Conservation (phyloP, 106 monocot species). For the Apostasia shenzhenica region DNA sequence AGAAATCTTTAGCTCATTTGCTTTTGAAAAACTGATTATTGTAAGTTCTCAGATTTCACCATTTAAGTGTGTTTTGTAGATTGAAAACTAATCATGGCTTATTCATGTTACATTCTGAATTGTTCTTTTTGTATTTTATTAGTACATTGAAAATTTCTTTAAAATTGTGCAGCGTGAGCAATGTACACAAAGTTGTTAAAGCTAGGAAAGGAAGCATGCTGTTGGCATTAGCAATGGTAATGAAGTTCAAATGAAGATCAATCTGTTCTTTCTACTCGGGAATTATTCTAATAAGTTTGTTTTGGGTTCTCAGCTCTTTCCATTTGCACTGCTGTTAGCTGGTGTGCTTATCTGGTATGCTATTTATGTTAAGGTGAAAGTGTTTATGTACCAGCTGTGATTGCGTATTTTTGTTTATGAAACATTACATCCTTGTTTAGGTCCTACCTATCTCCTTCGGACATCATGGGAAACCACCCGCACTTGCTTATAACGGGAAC, state of each 20-base stretch:
- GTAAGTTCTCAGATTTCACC: neutral
- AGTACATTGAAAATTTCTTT: neutral
- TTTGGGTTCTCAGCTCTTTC: conserved; percentile 52
- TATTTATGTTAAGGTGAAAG: neutral
- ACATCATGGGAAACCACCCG: conserved; percentile 82
- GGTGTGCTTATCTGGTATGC: conserved; percentile 81
- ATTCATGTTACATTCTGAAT: too few species aligned
- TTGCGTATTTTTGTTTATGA: neutral
- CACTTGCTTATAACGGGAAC: conserved; percentile 91
- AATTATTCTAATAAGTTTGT: neutral
- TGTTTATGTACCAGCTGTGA: neutral
- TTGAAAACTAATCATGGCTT: neutral
- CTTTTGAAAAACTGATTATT: too few species aligned
- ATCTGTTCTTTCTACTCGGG: neutral
- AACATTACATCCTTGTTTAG: conserved; percentile 23
- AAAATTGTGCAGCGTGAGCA: conserved; percentile 47
- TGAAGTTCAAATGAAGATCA: neutral
- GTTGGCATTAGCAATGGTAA: conserved; percentile 94
- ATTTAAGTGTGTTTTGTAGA: neutral
- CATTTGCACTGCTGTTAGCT: conserved; percentile 61
- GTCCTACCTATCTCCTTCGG: conserved; percentile 76
- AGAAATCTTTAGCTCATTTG: too few species aligned
- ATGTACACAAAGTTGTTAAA: conserved; percentile 72
- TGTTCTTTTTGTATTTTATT: neutral
- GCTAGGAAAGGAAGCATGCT: conserved; percentile 89